phyloP scores from a whole-genome alignment of 495 filamentous ascomycete genomes.

The Oidiodendron maius region DNA sequence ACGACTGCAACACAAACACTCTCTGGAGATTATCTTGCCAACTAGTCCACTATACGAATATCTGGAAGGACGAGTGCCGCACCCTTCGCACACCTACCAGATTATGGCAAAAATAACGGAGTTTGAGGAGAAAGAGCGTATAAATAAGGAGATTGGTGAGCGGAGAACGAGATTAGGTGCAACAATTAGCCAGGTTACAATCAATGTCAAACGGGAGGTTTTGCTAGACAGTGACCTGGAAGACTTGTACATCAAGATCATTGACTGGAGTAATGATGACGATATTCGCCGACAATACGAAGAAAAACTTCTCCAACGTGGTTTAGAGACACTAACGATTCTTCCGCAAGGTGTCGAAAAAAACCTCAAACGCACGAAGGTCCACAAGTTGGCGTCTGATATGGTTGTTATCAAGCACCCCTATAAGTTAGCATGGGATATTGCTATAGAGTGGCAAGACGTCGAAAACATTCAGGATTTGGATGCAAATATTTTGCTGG shows the following conservation, averaged over 20 bases:
- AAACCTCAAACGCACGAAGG: conserved; percentile 56
- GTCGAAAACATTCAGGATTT: conserved; percentile 61
- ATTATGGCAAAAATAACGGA: conserved; percentile 83
- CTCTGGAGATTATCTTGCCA: conserved; percentile 72
- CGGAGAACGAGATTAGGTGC: conserved; percentile 85
- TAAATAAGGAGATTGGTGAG: conserved; percentile 87
- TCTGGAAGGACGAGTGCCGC: conserved; percentile 79
- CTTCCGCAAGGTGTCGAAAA: conserved; percentile 58
- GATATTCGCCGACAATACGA: conserved; percentile 78
- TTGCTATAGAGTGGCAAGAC: conserved; percentile 85
- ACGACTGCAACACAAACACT: conserved; percentile 61
- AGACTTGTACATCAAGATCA: conserved; percentile 68
- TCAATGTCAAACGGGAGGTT: conserved; percentile 84
- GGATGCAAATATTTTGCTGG: conserved; percentile 66
- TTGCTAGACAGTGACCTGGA: conserved; percentile 64
- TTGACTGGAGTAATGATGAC: conserved; percentile 88
- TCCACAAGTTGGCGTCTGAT: conserved; percentile 69
- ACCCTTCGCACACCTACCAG: conserved; percentile 75
- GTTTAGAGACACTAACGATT: conserved; percentile 67
- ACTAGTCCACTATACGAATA: conserved; percentile 68
- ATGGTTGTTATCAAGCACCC: conserved; percentile 96
- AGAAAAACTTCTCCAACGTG: conserved; percentile 80
- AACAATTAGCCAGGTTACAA: conserved; percentile 69
- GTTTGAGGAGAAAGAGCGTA: conserved; percentile 78
- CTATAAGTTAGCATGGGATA: conserved; percentile 83